Percentiles rank a stretch among this genome's conserved stretches.
Evolutionary conservation across 768 basidiomycete species (phyloP).

Genomic region (Imleria badia): DNA sequence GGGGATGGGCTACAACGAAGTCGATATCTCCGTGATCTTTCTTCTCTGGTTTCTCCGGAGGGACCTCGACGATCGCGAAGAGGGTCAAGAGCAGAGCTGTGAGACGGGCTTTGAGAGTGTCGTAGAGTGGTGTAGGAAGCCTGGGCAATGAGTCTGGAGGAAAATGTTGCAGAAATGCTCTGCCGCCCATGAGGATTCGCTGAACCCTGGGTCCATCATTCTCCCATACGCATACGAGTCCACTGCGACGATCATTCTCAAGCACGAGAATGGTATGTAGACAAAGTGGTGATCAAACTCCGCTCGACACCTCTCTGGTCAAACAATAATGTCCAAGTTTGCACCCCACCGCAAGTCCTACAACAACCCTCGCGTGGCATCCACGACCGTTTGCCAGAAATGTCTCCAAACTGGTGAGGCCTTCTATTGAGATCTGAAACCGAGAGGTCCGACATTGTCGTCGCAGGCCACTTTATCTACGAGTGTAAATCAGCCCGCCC

Average conservation of each 20-base stretch:
- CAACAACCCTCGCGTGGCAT: slow-evolving; percentile 61
- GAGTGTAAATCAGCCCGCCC: slow-evolving; percentile 82
- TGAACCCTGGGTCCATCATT: not conserved
- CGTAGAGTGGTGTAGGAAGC: slow-evolving; percentile 56
- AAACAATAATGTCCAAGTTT: slow-evolving; percentile 75
- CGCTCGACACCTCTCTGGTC: slow-evolving; percentile 1
- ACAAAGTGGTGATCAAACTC: slow-evolving; percentile 5
- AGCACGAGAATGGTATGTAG: slow-evolving; percentile 10
- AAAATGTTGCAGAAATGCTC: slow-evolving; percentile 54
- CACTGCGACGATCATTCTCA: slow-evolving; percentile 15
- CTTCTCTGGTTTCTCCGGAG: slow-evolving; percentile 66
- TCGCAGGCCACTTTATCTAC: slow-evolving; percentile 83
- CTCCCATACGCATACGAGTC: not conserved
- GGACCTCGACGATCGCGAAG: slow-evolving; percentile 53
- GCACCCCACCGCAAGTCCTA: slow-evolving; percentile 67
- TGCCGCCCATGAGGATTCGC: slow-evolving; percentile 58
- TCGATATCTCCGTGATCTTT: slow-evolving; percentile 68
- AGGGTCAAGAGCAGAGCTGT: slow-evolving; percentile 41
- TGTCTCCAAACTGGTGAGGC: slow-evolving; percentile 64
- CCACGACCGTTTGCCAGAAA: slow-evolving; percentile 79
- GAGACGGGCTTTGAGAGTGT: slow-evolving; percentile 47
- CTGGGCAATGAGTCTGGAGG: slow-evolving; percentile 54
- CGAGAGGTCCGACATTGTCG: not conserved
- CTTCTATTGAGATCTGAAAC: slow-evolving; percentile 3
- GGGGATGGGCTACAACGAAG: slow-evolving; percentile 55